These are phyloP conservation scores for Fagopyrum tataricum DNA, from an alignment of 148 eudicot species.

Conservation along the genomic window DNA sequence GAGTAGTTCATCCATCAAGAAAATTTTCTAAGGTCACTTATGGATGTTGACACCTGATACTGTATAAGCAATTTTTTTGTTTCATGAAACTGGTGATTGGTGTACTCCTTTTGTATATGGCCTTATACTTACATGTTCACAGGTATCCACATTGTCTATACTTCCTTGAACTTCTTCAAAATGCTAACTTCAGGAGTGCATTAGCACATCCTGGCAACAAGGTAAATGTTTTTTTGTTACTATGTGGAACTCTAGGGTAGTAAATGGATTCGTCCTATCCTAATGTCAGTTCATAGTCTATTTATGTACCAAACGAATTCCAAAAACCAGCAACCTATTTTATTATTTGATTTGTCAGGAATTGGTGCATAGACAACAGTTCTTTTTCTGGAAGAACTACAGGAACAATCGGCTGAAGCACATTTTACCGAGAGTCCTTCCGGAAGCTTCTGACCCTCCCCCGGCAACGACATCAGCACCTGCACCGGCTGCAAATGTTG, in stretches of 20 bases:
- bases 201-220: constrained; percentile 97
- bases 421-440: constrained; percentile 81
- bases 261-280: neutral
- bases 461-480: constrained; percentile 31
- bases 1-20: constrained; percentile 17
- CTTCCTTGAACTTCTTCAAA: constrained; percentile 89
- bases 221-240: constrained; percentile 28
- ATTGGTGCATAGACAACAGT: constrained; percentile 91
- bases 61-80: neutral
- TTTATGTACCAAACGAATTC: neutral
- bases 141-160: constrained; percentile 95
- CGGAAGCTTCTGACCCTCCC: constrained; percentile 52
- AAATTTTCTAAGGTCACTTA: neutral
- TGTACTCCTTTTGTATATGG: neutral
- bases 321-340: neutral
- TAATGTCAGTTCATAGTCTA: neutral
- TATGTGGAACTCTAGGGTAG: too few species aligned
- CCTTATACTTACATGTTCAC: neutral
- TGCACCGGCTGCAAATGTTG: constrained; percentile 40
- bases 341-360: constrained; percentile 34
- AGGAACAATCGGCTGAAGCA: constrained; percentile 90
- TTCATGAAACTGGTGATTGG: neutral
- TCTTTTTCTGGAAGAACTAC: constrained; percentile 90
- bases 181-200: constrained; percentile 69
- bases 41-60: constrained; percentile 2